These are phyloP conservation scores for Malus orientalis DNA, from an alignment of 306 rosid species.

Conservation along the genomic window DNA sequence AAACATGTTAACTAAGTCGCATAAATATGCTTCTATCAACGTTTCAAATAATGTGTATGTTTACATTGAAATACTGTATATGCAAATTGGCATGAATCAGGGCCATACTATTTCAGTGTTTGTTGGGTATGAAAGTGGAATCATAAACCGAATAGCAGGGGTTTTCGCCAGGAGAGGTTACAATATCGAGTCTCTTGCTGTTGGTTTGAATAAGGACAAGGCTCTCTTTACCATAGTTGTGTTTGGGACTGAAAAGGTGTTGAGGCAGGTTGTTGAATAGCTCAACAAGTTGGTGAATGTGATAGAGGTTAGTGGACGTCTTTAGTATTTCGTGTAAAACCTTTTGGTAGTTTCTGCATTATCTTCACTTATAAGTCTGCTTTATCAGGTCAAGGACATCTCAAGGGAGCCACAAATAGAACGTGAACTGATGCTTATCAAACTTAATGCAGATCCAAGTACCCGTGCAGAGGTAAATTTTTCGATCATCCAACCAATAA, in stretches of 20 bases:
- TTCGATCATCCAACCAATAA: background rate
- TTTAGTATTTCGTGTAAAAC: background rate
- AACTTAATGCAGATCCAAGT: slow-evolving; percentile 48
- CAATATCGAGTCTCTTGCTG: slow-evolving; percentile 61
- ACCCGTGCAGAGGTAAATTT: slow-evolving; percentile 42
- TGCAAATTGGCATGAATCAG: no score
- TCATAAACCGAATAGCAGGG: slow-evolving; percentile 59
- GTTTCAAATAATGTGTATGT: no score
- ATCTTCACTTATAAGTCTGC: background rate
- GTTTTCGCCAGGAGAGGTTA: slow-evolving; percentile 62
- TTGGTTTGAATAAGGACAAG: slow-evolving; percentile 54
- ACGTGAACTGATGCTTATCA: slow-evolving; percentile 54
- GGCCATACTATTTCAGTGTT: slow-evolving; percentile 52
- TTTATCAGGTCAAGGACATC: slow-evolving; percentile 49
- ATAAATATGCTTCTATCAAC: no score
- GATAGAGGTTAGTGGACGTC: slow-evolving; percentile 25
- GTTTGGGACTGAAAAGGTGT: slow-evolving; percentile 43
- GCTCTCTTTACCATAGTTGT: slow-evolving; percentile 61
- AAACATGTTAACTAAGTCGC: no score
- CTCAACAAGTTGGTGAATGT: slow-evolving; percentile 58
- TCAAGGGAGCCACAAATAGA: slow-evolving; percentile 54
- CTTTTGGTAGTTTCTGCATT: background rate
- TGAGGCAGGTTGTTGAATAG: slow-evolving; percentile 54
- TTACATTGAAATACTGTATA: no score
- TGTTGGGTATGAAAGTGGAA: slow-evolving; percentile 67